Base-by-base conservation (phyloP, 164 flowering plant species). In the Saururus chinensis region DNA sequence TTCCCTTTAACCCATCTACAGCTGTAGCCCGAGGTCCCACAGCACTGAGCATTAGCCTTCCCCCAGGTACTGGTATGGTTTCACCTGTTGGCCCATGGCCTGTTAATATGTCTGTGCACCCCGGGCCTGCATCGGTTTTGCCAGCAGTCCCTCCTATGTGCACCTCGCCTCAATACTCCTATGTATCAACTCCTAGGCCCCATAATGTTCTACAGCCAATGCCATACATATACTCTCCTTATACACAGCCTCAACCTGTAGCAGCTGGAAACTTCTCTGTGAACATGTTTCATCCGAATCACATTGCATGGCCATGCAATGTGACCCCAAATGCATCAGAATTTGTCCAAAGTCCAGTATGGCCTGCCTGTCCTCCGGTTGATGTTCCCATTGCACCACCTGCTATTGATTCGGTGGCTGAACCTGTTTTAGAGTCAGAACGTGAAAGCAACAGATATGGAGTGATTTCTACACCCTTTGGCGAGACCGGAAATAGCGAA, bases 1-100 rank as follows among this genome's bases (percentile, higher is more conserved):
- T 85, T 70, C 99, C 99, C 54, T 90, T 86, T 71, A 90, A 77
- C 65, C 99, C 99, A 48, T 82, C 90, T 59, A 75, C 83, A 56
- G 41, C 73, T 23, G 61, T 66, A 66, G 62, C 72, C 48, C 88
- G 86, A 68, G 75, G 82, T 60, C 69, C 83, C 11, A 56, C 84
- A 65, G 57, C 89, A 59, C 74, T 87, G 78, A 89, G 75, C 64
- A 79, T 89, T 19, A 70, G 80, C 61, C 71, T 78, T 53, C 92
- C 89, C 59, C 63, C 84, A 64, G 81, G 80, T 68, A 79, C 87
- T 55, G 82, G 80, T 61, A 65, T 76, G 48, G 68, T 84, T 72
- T 76, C 85, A 40, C 65, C 85, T 59, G 76, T 83, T 57, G 80
- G 76, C 19, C 83, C 91, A 41, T 93, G 98, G 98, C 86, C 84